Evolutionary conservation across 768 basidiomycete species (phyloP).

Genomic region (Auricularia auricula-judae): DNA sequence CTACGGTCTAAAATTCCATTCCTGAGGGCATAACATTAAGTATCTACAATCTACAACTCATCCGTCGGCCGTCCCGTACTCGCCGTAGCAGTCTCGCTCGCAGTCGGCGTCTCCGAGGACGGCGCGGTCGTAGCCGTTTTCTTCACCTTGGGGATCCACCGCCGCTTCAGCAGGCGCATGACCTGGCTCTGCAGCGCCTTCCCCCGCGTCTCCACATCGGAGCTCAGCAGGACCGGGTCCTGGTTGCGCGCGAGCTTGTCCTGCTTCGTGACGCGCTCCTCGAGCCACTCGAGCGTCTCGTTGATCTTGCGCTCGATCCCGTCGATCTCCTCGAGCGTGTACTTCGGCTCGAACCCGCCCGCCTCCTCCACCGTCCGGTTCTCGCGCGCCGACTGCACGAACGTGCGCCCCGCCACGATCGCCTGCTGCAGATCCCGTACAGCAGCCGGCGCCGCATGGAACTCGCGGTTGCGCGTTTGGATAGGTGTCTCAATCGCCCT

Average conservation of each 20-base stretch:
- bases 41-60: neutral
- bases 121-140: slow-evolving; percentile 31
- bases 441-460: slow-evolving; percentile 71
- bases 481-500: slow-evolving; percentile 75
- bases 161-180: slow-evolving; percentile 57
- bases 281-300: slow-evolving; percentile 78
- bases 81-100: neutral
- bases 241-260: slow-evolving; percentile 59
- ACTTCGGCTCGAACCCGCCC: slow-evolving; percentile 58
- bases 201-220: slow-evolving; percentile 76
- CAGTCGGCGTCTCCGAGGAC: neutral
- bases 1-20: no score
- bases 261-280: slow-evolving; percentile 73
- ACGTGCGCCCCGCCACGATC: slow-evolving; percentile 38
- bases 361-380: slow-evolving; percentile 62
- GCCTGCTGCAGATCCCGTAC: slow-evolving; percentile 85
- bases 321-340: slow-evolving; percentile 80
- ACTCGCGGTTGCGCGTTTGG: slow-evolving; percentile 80
- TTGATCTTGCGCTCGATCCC: slow-evolving; percentile 62
- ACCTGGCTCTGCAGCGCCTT: slow-evolving; percentile 69
- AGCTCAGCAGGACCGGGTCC: slow-evolving; percentile 77
- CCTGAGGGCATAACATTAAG: neutral
- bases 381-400: slow-evolving; percentile 66
- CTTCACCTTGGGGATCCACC: slow-evolving; percentile 46
- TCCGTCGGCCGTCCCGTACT: neutral